phyloP scores from a whole-genome alignment of 176 grass and related monocot species.

The Aegilops longissima region DNA sequence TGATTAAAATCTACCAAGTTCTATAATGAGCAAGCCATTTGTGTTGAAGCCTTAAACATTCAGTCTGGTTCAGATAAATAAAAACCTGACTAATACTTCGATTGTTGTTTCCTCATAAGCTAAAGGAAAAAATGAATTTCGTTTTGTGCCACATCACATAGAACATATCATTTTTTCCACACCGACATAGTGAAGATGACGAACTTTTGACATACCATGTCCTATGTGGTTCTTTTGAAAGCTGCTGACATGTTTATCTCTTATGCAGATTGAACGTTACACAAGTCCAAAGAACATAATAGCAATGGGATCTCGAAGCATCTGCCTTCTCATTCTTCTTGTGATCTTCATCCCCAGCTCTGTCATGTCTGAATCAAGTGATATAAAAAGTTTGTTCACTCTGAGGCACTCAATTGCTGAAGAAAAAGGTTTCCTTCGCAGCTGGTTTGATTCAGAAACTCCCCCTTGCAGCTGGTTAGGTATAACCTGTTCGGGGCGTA shows the following conservation, averaged over 20 bases:
- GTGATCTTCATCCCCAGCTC: constrained; percentile 34
- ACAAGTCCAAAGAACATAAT: constrained; percentile 37
- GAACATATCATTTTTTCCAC: background rate
- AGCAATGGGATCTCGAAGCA: constrained; percentile 22
- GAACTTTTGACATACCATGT: background rate
- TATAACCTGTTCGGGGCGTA: constrained; percentile 49
- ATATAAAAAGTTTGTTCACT: constrained; percentile 56
- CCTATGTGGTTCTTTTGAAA: constrained; percentile 17
- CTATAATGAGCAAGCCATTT: background rate
- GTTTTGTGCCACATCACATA: background rate
- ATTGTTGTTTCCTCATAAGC: background rate
- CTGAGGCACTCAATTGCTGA: constrained; percentile 57
- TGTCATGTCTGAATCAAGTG: constrained; percentile 39
- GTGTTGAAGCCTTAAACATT: background rate
- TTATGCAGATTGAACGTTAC: constrained; percentile 37
- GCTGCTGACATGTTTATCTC: constrained; percentile 22
- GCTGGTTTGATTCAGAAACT: constrained; percentile 79
- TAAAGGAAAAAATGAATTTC: background rate
- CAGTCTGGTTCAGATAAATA: constrained; percentile 10
- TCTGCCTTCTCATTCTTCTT: constrained; percentile 45
- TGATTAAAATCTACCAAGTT: constrained; percentile 5
- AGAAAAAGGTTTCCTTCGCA: constrained; percentile 60
- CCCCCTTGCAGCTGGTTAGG: constrained; percentile 81
- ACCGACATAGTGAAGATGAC: background rate
- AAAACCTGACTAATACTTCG: background rate